Base-by-base conservation (phyloP, 2,329 filamentous ascomycete genomes). In the Metarhizium brunneum region DNA sequence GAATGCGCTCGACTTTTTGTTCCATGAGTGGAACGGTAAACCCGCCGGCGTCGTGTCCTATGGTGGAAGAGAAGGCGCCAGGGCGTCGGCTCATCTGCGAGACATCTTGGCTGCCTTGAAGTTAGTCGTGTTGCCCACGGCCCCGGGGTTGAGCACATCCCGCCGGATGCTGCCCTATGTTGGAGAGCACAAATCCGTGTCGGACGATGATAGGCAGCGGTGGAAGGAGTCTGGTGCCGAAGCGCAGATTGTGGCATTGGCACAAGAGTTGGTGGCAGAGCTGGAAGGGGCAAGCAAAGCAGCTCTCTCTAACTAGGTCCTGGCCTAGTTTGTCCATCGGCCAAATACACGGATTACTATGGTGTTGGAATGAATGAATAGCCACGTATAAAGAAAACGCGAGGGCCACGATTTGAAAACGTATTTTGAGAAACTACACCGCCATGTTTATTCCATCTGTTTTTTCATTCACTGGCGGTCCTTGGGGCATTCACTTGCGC, bases 1-100 rank as follows among this genome's bases (percentile, higher is more conserved):
- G 70, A 86, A 84, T 62, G 81, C 82, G 6, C 74, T 86, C 55
- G 83, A 85, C 64, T 85, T 82, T 62, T 71, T 86, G 1, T 76
- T 73, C 60, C 68, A 83, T 61, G 81, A 84, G 63, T 84, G 80
- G 78, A 73, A 66, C 29, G 78, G 75, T 8, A 84, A 84, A 64
- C 76, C 80, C 0, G 73, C 72, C 18, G 68, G 69, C 50, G 71
- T 84, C 55, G 73, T 85, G 30, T 78, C 72, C 55, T 84, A 84
- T 66, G 81, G 82, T 4, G 72, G 73, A 14, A 30, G 65, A 4
- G 76, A 76, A 36, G 76, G 76, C 32, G 55, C 29, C 25, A 57
- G 58, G 35, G 58, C 58, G 4, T 59, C 58, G 16, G 43, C 43
- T 47, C 43, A 47, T 47, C 18, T 47, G 5, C 5, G 43, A 47